A percentile compares a stretch with the other conserved stretches of the same genome.
These are phyloP conservation scores for Oryza coarctata DNA, from an alignment of 176 grass and related monocot species.

Conservation along the genomic window DNA sequence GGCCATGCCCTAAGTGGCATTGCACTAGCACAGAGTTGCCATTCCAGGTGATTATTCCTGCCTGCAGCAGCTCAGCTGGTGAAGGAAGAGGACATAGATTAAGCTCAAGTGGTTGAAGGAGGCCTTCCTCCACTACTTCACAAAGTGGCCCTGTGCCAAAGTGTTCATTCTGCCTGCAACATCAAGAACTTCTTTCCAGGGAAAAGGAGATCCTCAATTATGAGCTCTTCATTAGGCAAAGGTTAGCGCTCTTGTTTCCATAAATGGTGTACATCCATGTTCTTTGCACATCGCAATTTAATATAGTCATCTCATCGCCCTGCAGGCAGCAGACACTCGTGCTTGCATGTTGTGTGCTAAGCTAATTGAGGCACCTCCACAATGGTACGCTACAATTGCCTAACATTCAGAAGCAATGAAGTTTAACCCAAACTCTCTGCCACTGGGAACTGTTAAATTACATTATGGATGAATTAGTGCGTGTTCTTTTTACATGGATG, in stretches of 20 bases:
- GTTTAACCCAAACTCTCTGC: not conserved
- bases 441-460: not conserved
- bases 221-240: conserved; percentile 44
- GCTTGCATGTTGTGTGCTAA: conserved; percentile 7
- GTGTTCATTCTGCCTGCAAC: conserved; percentile 13
- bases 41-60: conserved; percentile 50
- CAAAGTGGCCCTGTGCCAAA: conserved; percentile 31
- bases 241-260: conserved; percentile 39
- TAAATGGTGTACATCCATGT: conserved; percentile 34
- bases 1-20: conserved; percentile 39
- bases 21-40: conserved; percentile 45
- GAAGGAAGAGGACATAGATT: conserved; percentile 41
- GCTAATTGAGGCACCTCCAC: conserved; percentile 2
- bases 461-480: not conserved
- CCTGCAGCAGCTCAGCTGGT: not conserved
- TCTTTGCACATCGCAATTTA: conserved; percentile 1
- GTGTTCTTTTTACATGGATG: not conserved
- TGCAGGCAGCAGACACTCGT: not conserved
- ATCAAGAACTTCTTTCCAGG: conserved; percentile 28
- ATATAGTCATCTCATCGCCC: not conserved
- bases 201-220: conserved; percentile 48
- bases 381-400: not conserved
- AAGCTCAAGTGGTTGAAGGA: conserved; percentile 27
- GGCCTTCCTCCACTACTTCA: conserved; percentile 46
- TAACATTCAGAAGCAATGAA: not conserved